Conservation (phyloP, 2,329 filamentous ascomycete species). For the Conoideocrella luteorostrata region DNA sequence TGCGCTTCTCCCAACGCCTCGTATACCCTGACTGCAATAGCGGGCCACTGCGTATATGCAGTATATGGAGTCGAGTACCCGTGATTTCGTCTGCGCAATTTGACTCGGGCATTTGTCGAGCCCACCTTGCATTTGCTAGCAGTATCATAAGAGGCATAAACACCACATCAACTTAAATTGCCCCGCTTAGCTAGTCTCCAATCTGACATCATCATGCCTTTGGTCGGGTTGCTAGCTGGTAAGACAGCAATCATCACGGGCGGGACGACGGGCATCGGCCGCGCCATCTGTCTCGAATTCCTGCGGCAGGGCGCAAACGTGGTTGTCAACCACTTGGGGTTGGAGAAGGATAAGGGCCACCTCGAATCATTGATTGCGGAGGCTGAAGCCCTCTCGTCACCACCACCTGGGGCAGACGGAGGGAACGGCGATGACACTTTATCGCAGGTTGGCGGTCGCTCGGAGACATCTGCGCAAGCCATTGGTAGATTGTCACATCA, state of each 20-base stretch:
- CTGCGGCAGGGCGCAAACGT: slow-evolving; percentile 71
- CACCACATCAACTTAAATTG: not conserved
- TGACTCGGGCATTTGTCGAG: no score
- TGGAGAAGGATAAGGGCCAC: slow-evolving; percentile 43
- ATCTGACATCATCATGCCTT: slow-evolving; percentile 31
- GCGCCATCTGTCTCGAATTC: slow-evolving; percentile 76
- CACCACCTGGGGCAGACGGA: slow-evolving; percentile 23
- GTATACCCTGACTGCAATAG: no score
- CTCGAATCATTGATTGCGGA: slow-evolving; percentile 47
- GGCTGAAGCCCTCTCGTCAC: slow-evolving; percentile 40
- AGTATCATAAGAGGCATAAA: not conserved
- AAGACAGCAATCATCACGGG: slow-evolving; percentile 85
- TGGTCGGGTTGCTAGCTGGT: slow-evolving; percentile 53
- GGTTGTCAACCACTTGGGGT: slow-evolving; percentile 71
- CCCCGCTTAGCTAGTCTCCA: not conserved
- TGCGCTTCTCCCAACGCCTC: no score
- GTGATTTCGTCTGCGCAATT: no score
- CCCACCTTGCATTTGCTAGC: no score
- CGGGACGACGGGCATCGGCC: slow-evolving; percentile 78
- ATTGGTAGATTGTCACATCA: slow-evolving; percentile 57
- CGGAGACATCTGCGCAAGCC: not conserved
- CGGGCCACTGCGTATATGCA: no score
- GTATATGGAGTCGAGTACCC: no score
- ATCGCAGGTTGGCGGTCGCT: not conserved
- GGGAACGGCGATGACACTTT: slow-evolving; percentile 21